These are phyloP conservation scores for Verticillium dahliae DNA, from an alignment of 2,329 filamentous ascomycete genomes.

Conservation along the genomic window DNA sequence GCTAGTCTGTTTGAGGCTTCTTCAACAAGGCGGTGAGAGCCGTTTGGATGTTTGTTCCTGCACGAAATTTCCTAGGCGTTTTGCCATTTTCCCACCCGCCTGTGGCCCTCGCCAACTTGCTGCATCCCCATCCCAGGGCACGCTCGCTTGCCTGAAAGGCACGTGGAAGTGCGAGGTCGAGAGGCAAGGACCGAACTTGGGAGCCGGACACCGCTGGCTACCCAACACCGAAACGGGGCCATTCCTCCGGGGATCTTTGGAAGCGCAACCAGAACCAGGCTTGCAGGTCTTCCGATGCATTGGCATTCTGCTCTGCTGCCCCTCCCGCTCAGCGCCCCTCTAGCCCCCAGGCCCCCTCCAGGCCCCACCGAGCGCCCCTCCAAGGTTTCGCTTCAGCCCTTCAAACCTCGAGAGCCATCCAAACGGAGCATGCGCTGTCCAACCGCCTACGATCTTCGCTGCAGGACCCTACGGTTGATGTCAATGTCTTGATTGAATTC, in stretches of 20 bases:
- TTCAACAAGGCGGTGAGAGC: conserved; percentile 10
- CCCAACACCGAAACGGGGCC: background rate
- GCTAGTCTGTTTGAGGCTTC: conserved; percentile 9
- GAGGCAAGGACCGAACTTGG: background rate
- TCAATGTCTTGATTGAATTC: background rate
- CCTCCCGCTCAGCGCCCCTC: background rate
- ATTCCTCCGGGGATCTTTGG: background rate
- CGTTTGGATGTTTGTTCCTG: background rate
- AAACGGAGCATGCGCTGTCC: background rate
- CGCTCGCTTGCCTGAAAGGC: no score
- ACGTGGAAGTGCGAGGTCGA: no score
- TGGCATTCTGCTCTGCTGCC: background rate
- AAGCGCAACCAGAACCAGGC: no score
- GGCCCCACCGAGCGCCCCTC: background rate
- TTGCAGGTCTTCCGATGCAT: background rate
- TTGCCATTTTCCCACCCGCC: background rate
- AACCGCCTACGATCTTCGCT: background rate
- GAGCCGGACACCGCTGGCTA: no score
- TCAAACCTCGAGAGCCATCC: background rate
- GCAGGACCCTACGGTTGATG: background rate
- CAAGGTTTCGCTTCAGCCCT: background rate
- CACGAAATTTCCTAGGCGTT: background rate
- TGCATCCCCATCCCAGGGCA: no score
- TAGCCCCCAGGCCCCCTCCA: no score
- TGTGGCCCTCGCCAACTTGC: background rate